phyloP scores from a whole-genome alignment of 345 rosid genomes.

The Syzygium aromaticum region DNA sequence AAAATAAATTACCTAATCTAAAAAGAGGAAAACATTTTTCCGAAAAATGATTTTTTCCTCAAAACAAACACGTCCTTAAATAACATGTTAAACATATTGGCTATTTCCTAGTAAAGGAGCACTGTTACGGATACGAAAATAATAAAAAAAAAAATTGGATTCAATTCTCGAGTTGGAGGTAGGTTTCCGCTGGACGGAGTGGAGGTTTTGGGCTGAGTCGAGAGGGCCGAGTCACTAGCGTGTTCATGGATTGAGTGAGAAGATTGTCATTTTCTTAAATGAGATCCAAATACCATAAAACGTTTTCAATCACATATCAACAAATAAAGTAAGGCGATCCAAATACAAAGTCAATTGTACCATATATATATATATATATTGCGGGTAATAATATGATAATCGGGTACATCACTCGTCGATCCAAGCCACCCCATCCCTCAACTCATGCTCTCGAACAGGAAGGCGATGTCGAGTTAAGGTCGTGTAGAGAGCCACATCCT shows the following conservation, averaged over 20 bases:
- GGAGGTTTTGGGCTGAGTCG: no score
- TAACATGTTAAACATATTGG: no score
- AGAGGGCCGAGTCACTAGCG: no score
- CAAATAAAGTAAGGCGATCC: not conserved
- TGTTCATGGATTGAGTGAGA: no score
- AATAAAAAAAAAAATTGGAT: no score
- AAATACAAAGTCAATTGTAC: not conserved
- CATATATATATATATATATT: not conserved
- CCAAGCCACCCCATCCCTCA: not conserved
- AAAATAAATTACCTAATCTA: not conserved
- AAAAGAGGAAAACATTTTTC: not conserved
- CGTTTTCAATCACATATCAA: no score
- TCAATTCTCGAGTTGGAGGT: no score
- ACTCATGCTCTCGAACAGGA: not conserved
- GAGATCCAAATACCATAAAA: no score
- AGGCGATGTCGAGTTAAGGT: not conserved
- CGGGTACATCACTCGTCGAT: accelerated
- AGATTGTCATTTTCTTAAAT: no score
- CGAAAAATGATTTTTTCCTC: not conserved
- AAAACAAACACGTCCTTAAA: not conserved
- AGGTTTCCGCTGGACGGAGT: no score
- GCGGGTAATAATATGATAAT: not conserved
- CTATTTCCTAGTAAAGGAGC: no score
- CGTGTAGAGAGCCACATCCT: not conserved
- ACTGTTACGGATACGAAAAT: no score